phyloP scores from a whole-genome alignment of 768 basidiomycete species.

The Harrya chromipes region DNA sequence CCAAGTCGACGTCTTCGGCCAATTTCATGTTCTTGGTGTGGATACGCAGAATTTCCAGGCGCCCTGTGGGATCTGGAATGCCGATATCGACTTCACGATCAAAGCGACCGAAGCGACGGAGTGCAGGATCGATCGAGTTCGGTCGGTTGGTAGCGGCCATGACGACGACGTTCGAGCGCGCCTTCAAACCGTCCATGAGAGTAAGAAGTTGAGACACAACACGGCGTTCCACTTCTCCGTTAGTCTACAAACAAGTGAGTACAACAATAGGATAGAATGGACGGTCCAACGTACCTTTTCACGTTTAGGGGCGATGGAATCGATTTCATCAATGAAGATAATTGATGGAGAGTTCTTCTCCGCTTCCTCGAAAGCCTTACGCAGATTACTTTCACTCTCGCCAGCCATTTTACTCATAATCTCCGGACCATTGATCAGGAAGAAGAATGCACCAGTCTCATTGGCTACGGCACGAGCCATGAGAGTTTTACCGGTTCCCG shows the following conservation, averaged over 20 bases:
- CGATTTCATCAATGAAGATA: slow-evolving; percentile 99
- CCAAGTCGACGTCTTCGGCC: slow-evolving; percentile 93
- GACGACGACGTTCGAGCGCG: slow-evolving; percentile 97
- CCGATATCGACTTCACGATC: slow-evolving; percentile 99
- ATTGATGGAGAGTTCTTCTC: slow-evolving; percentile 99
- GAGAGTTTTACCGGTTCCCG: slow-evolving; percentile 98
- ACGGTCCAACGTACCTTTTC: slow-evolving; percentile 68
- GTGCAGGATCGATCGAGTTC: slow-evolving; percentile 98
- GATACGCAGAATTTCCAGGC: slow-evolving; percentile 97
- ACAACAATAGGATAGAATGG: background rate
- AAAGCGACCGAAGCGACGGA: slow-evolving; percentile 98
- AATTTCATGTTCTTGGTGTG: slow-evolving; percentile 99
- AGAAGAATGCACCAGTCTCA: slow-evolving; percentile 99
- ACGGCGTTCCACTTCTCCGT: slow-evolving; percentile 99
- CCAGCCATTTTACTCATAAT: slow-evolving; percentile 99
- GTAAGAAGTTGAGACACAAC: slow-evolving; percentile 98
- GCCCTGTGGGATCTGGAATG: slow-evolving; percentile 98
- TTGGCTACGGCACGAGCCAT: slow-evolving; percentile 99
- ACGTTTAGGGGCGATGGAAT: slow-evolving; percentile 99
- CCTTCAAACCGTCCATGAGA: slow-evolving; percentile 98
- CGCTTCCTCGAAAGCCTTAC: slow-evolving; percentile 99
- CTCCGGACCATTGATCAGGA: slow-evolving; percentile 99
- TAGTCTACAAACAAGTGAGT: slow-evolving; percentile 57
- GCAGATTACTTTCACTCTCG: slow-evolving; percentile 93
- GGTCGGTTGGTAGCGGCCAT: slow-evolving; percentile 99